Evolutionary conservation across 179 eudicot genomes (phyloP).

Genomic region (Beta lomatogona): DNA sequence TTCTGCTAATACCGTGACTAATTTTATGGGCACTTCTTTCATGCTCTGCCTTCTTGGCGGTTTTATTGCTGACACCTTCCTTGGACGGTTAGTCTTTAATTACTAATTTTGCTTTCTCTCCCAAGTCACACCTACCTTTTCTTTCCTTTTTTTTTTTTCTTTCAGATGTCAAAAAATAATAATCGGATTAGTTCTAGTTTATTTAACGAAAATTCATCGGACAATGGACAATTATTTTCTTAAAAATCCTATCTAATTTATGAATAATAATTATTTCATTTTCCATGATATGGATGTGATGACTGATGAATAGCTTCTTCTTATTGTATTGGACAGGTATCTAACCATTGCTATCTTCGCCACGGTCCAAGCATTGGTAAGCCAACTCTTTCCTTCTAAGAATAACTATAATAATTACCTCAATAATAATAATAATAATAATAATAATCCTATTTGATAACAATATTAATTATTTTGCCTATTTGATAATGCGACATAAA

Average conservation of each 20-base stretch:
- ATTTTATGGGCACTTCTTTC: slow-evolving; percentile 85
- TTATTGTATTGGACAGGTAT: slow-evolving; percentile 45
- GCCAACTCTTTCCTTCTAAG: not conserved
- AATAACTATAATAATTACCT: no score
- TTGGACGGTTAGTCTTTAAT: slow-evolving; percentile 55
- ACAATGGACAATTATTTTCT: no score
- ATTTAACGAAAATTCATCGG: no score
- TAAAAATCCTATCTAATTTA: no score
- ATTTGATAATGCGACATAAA: no score
- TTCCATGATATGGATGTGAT: not conserved
- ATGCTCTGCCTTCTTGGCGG: slow-evolving; percentile 87
- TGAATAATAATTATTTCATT: no score
- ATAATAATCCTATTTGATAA: no score
- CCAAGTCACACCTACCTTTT: not conserved
- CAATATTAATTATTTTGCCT: no score
- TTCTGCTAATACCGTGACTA: slow-evolving; percentile 79
- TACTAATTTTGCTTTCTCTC: no score
- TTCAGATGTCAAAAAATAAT: no score
- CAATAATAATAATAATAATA: no score
- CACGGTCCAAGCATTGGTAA: slow-evolving; percentile 76
- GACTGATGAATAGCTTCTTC: not conserved
- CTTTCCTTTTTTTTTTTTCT: not conserved
- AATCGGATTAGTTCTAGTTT: no score
- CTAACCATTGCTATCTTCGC: slow-evolving; percentile 81
- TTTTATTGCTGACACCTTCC: slow-evolving; percentile 78